Evolutionary conservation across 108 stramenopile species (phyloP).

Genomic region (Cylindrotheca fusiformis): DNA sequence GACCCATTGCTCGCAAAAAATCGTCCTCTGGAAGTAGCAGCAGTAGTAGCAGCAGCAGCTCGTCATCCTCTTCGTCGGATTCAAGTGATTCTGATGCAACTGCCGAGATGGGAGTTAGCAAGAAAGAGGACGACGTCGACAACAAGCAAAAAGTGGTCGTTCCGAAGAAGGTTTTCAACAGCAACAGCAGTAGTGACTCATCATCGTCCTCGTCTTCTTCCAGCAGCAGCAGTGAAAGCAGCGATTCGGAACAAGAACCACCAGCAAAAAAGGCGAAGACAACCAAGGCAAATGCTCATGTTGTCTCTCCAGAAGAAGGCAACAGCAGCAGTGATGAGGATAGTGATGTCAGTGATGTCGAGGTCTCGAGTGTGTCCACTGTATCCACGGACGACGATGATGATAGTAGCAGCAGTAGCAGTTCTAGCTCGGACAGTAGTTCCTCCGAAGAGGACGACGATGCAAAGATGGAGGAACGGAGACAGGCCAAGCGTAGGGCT

Average conservation of each 20-base stretch:
- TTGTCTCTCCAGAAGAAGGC: constrained; percentile 26
- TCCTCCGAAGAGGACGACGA: constrained; percentile 28
- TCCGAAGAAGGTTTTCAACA: not conserved
- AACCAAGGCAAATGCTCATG: constrained; percentile 8
- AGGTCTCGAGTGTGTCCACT: constrained; percentile 86
- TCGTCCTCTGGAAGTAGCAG: constrained; percentile 12
- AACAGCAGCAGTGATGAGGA: constrained; percentile 17
- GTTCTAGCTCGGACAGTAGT: constrained; percentile 32
- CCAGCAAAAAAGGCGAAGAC: constrained; percentile 25
- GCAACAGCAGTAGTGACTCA: no score
- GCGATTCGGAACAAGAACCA: constrained; percentile 17
- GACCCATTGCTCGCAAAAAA: constrained; percentile 15
- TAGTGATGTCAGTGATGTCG: constrained; percentile 81
- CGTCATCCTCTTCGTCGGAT: constrained; percentile 7
- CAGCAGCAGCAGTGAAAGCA: constrained; percentile 4
- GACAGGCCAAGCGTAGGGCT: constrained; percentile 43
- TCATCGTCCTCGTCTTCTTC: constrained; percentile 17
- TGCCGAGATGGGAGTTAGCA: not conserved
- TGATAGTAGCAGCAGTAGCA: constrained; percentile 27
- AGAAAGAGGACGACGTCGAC: not conserved
- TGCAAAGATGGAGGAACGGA: constrained; percentile 36
- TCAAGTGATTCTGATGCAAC: not conserved
- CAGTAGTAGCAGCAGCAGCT: constrained; percentile 12
- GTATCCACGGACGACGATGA: constrained; percentile 59
- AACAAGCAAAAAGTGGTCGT: not conserved